These are phyloP conservation scores for Clitopilus passeckerianus DNA, from an alignment of 768 basidiomycete genomes.

Conservation along the genomic window DNA sequence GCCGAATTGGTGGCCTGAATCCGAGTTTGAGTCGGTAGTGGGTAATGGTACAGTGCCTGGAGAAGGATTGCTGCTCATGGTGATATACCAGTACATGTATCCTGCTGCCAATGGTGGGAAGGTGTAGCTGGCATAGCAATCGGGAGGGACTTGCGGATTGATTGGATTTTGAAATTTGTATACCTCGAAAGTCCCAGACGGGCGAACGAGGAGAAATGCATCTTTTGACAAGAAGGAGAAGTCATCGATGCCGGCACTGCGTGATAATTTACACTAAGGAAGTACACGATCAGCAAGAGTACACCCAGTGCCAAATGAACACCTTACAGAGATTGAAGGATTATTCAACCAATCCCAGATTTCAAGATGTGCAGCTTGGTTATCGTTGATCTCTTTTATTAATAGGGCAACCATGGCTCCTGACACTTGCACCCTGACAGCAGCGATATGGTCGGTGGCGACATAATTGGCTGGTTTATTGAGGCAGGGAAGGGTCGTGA, in stretches of 20 bases:
- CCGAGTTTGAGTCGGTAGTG: conserved; percentile 6
- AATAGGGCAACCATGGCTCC: conserved; percentile 44
- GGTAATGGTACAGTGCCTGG: conserved; percentile 33
- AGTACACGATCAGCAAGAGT: background rate
- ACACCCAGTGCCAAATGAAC: background rate
- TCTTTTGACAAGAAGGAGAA: conserved; percentile 44
- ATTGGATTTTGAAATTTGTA: conserved; percentile 39
- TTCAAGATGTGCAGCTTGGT: conserved; percentile 37
- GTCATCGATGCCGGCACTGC: conserved; percentile 43
- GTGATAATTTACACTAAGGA: conserved; percentile 34
- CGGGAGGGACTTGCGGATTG: conserved; percentile 20
- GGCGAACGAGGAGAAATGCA: conserved; percentile 42
- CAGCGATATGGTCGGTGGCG: conserved; percentile 28
- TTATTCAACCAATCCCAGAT: conserved; percentile 47
- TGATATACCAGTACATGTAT: conserved; percentile 50
- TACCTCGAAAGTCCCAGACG: conserved; percentile 42
- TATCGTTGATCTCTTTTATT: conserved; percentile 39
- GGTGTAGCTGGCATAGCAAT: conserved; percentile 29
- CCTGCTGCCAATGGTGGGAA: conserved; percentile 39
- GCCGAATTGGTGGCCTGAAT: conserved; percentile 6
- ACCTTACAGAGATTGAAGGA: conserved; percentile 34
- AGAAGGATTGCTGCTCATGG: conserved; percentile 47
- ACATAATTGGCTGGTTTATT: conserved; percentile 20
- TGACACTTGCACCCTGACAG: conserved; percentile 40
- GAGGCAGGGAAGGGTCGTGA: conserved; percentile 33